Conservation (phyloP, 768 basidiomycete genomes). For the Termitomyces sp. region DNA sequence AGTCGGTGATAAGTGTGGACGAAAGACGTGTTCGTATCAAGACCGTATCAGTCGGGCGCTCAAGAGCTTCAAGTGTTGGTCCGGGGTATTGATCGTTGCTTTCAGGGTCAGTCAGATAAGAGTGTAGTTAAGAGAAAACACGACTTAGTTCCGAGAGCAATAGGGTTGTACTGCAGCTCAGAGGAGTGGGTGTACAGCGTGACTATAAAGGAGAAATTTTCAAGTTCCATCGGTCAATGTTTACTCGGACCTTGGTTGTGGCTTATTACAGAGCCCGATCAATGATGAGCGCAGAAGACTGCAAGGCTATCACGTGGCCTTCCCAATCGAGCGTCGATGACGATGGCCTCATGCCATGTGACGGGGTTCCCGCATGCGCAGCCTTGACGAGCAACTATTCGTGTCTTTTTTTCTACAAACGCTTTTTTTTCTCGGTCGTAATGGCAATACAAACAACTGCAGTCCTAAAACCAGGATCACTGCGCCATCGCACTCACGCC, state of each 20-base stretch:
- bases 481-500: conserved; percentile 22
- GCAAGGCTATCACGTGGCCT: background rate
- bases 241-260: background rate
- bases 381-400: too few species aligned
- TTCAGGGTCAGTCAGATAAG: background rate
- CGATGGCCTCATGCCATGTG: background rate
- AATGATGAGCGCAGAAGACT: background rate
- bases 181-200: background rate
- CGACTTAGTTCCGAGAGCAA: background rate
- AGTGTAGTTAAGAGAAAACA: background rate
- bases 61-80: background rate
- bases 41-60: background rate
- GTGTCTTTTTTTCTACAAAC: background rate
- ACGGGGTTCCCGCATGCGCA: background rate
- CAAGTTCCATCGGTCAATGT: background rate
- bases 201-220: background rate
- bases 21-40: background rate
- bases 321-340: background rate
- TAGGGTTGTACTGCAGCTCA: background rate
- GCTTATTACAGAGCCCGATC: background rate
- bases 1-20: background rate
- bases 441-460: conserved; percentile 7
- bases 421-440: background rate
- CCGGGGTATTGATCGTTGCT: background rate
- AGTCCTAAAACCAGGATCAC: background rate